Evolutionary conservation across 2,329 filamentous ascomycete species (phyloP), one percentile per base, ranked within the genome.

Genomic region (Pseudocercospora eumusae): DNA sequence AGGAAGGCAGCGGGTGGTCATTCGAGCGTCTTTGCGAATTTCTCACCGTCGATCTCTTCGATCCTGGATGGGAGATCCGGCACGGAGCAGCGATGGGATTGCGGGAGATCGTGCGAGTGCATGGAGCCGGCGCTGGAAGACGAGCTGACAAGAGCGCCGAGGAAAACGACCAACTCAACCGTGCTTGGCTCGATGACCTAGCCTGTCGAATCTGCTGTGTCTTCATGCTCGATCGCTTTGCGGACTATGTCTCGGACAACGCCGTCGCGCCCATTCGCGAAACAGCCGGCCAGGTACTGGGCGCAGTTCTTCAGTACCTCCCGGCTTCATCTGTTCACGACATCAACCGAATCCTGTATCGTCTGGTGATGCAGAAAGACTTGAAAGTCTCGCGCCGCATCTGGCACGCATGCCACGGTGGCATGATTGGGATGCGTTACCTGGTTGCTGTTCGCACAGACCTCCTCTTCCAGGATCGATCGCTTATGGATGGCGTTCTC

Each of bases 381-480:
- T 80, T 95, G 21, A 85, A 87, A 40, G 80, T 93, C 23, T 86
- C 88, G 23, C 85, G 84, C 31, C 87, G 90, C 13, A 84, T 92
- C 28, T 99, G 95, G 95, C 92, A 96, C 63, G 90, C 97, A 40
- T 96, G 93, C 71, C 96, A 99, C 75, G 95, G 95, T 68, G 95
- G 95, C 65, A 99, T 99, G 95, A 93, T 98, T 52, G 95, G 95
- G 7, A 79, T 99, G 71, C 86, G 93, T 70, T 99, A 99, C 73
- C 86, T 99, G 52, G 95, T 99, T 28, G 95, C 95, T 8, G 92
- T 99, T 36, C 87, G 95, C 55, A 97, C 95, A 70, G 95, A 98
- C 74, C 80, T 99, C 2, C 84, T 99, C 5, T 84, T 98, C 25
- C 85, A 92, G 71, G 90, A 97, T 70, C 85, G 84, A 25, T 85